Conservation (phyloP, 345 rosid genomes). For the Acer saccharum region DNA sequence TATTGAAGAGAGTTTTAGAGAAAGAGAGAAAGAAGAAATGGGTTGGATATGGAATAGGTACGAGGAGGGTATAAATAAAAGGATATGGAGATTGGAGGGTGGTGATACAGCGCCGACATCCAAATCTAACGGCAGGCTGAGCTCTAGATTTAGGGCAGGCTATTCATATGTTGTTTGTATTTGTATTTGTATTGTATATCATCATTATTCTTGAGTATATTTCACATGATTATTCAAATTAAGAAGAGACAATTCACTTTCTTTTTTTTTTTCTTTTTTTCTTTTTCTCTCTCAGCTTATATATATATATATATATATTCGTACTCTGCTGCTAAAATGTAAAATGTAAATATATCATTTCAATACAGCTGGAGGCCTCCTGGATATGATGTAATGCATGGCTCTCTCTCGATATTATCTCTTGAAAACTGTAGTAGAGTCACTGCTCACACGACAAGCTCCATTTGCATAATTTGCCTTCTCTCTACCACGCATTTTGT, state of each 20-base stretch:
- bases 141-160: conserved; percentile 11
- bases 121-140: conserved; percentile 19
- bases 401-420: not conserved
- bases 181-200: too few species aligned
- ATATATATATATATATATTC: not conserved
- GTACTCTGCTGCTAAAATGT: conserved; percentile 2
- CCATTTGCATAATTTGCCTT: not conserved
- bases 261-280: too few species aligned
- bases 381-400: too few species aligned
- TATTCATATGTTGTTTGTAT: not conserved
- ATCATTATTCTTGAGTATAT: too few species aligned
- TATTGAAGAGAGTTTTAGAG: not conserved
- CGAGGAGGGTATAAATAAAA: conserved; percentile 16
- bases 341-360: conserved; percentile 4
- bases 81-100: not conserved
- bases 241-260: not conserved
- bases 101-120: conserved; percentile 3
- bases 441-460: not conserved
- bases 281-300: too few species aligned
- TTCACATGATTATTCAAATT: not conserved
- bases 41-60: not conserved
- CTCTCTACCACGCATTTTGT: not conserved
- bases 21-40: too few species aligned
- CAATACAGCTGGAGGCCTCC: conserved; percentile 22
- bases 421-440: not conserved